Evolutionary conservation across 768 basidiomycete species (phyloP).

Genomic region (Pholiota microspora): DNA sequence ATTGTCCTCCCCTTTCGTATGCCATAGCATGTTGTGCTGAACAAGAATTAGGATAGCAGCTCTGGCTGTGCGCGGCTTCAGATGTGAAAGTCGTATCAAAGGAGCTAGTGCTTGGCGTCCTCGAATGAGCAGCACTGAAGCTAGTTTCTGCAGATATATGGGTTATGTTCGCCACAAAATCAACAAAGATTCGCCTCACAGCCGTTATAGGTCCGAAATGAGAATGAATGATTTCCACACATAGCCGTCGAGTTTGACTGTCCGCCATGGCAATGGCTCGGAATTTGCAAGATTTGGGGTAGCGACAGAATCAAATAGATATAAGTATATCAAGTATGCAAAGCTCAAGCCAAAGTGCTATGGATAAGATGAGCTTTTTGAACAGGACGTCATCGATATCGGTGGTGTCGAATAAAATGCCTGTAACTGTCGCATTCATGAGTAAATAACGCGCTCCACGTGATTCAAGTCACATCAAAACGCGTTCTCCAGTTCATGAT

Average conservation of each 20-base stretch:
- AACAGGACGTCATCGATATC: background rate
- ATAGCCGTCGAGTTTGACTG: slow-evolving; percentile 57
- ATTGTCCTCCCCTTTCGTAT: slow-evolving; percentile 68
- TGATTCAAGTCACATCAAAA: slow-evolving; percentile 11
- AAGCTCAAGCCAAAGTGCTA: too few species aligned
- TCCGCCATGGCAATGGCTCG: slow-evolving; percentile 65
- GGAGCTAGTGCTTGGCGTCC: slow-evolving; percentile 78
- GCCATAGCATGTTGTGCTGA: slow-evolving; percentile 93
- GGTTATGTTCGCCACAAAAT: background rate
- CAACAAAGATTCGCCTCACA: slow-evolving; percentile 36
- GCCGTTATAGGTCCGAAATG: slow-evolving; percentile 68
- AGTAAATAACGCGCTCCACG: slow-evolving; percentile 14
- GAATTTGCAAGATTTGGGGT: too few species aligned
- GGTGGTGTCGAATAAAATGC: background rate
- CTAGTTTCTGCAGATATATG: slow-evolving; percentile 55
- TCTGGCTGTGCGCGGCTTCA: slow-evolving; percentile 67
- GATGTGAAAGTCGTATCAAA: slow-evolving; percentile 63
- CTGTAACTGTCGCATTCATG: too few species aligned
- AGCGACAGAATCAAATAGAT: too few species aligned
- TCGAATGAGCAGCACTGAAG: slow-evolving; percentile 69
- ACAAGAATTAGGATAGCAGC: slow-evolving; percentile 75
- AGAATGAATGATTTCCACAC: slow-evolving; percentile 57
- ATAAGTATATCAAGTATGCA: too few species aligned
- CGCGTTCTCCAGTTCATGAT: too few species aligned
- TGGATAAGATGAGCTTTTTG: background rate